phyloP scores from a whole-genome alignment of 2,329 filamentous ascomycete species.

The Ustilaginoidea virens region DNA sequence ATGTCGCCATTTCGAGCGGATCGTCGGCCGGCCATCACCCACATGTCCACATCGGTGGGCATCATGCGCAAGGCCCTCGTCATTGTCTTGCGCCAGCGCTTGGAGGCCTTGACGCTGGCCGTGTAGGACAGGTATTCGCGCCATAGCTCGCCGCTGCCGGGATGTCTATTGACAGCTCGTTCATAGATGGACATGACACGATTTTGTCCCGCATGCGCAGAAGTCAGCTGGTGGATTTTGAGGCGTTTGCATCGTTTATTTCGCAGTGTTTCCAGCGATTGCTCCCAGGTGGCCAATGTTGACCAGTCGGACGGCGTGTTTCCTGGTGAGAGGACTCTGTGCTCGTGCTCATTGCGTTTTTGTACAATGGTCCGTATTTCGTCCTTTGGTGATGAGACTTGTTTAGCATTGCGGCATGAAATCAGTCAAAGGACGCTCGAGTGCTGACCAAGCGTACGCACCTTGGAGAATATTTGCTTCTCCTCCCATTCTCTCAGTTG shows the following conservation, averaged over 20 bases:
- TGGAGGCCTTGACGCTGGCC: constrained; percentile 48
- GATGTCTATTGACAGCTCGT: constrained; percentile 69
- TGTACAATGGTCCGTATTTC: constrained; percentile 81
- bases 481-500: constrained; percentile 86
- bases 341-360: constrained; percentile 87
- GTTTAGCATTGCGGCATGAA: background rate
- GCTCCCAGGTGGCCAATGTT: constrained; percentile 63
- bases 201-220: constrained; percentile 57
- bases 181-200: constrained; percentile 85
- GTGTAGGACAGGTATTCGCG: constrained; percentile 79
- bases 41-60: constrained; percentile 67
- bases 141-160: constrained; percentile 71
- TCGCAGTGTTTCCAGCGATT: constrained; percentile 57
- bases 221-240: constrained; percentile 51
- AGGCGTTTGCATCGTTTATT: constrained; percentile 71
- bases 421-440: background rate
- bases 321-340: constrained; percentile 72
- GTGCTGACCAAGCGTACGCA: constrained; percentile 18
- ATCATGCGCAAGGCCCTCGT: constrained; percentile 67
- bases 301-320: constrained; percentile 65
- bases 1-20: constrained; percentile 76
- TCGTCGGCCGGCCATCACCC: constrained; percentile 70
- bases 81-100: constrained; percentile 49
- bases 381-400: constrained; percentile 34
- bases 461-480: constrained; percentile 79